Conservation (phyloP, 2,329 filamentous ascomycete species). For the Periconia sp. region DNA sequence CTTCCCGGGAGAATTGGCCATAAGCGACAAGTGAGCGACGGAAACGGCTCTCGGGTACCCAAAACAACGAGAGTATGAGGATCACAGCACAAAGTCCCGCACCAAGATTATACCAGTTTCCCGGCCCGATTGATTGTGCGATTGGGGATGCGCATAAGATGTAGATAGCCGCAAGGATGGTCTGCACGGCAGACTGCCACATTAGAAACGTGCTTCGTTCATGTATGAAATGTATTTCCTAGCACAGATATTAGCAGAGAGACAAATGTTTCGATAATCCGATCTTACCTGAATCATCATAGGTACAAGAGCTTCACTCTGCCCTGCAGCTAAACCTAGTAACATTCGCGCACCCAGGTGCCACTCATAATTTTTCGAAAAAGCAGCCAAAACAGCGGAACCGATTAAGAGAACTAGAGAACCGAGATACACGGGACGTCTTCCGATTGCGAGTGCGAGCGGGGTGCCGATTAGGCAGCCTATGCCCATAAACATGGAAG, state of each 20-base stretch:
- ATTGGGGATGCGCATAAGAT: slow-evolving; percentile 48
- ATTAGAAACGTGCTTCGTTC: slow-evolving; percentile 47
- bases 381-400: slow-evolving; percentile 11
- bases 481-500: slow-evolving; percentile 28
- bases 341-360: slow-evolving; percentile 45
- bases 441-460: slow-evolving; percentile 21
- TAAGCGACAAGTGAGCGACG: slow-evolving; percentile 41
- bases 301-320: slow-evolving; percentile 47
- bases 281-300: slow-evolving; percentile 45
- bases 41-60: slow-evolving; percentile 50
- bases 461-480: slow-evolving; percentile 23
- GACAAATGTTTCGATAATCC: too few relatives aligned
- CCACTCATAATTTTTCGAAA: slow-evolving; percentile 20
- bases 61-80: slow-evolving; percentile 42
- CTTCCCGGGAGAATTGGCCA: slow-evolving; percentile 15
- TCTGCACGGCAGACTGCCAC: slow-evolving; percentile 47
- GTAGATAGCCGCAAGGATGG: slow-evolving; percentile 42
- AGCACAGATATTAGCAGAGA: too few relatives aligned
- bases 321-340: slow-evolving; percentile 45
- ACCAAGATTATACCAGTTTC: slow-evolving; percentile 49
- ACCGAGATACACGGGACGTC: slow-evolving; percentile 20
- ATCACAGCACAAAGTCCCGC: slow-evolving; percentile 38
- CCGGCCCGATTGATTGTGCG: slow-evolving; percentile 44
- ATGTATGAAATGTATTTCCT: slow-evolving; percentile 47
- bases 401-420: slow-evolving; percentile 16